Base-by-base conservation (phyloP, 73 alveolate species). In the Tetrahymena thermophila region DNA sequence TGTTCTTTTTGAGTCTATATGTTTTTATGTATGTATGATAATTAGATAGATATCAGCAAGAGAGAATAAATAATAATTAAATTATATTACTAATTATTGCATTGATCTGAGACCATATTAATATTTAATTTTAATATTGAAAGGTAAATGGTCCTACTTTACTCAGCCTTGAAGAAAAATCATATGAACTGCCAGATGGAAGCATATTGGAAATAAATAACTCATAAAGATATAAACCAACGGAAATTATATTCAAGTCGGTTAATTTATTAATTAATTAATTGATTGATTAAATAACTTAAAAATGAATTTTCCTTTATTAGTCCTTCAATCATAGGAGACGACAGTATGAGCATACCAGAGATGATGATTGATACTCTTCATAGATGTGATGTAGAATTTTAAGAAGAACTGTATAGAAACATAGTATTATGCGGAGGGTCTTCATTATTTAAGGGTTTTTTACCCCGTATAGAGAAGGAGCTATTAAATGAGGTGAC, bases 391-490 rank as follows among this genome's bases (percentile, higher is more conserved):
- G 97, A 95, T 55, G 94, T 50, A n/a, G 97, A 95, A 43, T 56
- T 95, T 14, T 50, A 93, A 89, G 50, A 85, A 34, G 97, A 95
- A 34, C n/a, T 95, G 14, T 25, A 35, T 19, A n/a, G 94, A 16
- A 95, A 89, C 56, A 95, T 95, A 93, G 97, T 95, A 10, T 94
- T 95, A 19, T 94, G 97, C 10, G 97, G 97, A 42, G 97, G 97
- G 1, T 71, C 97, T 11, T 95, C 97, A 23, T 42, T 95, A 93
- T 95, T 43, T 50, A 25, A 50, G 35, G 97, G 97, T 0, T 71
- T 43, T 15, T 84, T 95, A 35, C 31, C 95, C 4, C 85, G 97
- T 55, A 37, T 95, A 4, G 85, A 95, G 34, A 93, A 95, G 43
- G 97, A 95, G 35, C 23, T 95, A 25, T 37, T 85, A 21, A 34